Evolutionary conservation across 306 rosid species (phyloP).

Genomic region (Dicorynia guianensis): DNA sequence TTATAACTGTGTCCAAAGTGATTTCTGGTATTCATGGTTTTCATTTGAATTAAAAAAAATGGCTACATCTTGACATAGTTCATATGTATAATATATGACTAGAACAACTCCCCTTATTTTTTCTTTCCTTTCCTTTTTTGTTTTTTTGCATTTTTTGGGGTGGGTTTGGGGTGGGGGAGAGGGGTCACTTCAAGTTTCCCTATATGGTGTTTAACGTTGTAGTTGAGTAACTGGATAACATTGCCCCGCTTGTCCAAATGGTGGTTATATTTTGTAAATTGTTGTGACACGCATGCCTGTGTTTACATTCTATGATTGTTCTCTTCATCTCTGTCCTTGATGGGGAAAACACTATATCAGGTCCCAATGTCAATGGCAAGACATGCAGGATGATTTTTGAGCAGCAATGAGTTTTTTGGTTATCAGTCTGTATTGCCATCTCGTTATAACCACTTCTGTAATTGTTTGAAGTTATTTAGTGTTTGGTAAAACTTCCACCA

Average conservation of each 20-base stretch:
- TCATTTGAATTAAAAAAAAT: neutral
- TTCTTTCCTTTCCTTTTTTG: too few relatives aligned
- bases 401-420: conserved; percentile 6
- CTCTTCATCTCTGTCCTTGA: neutral
- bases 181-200: too few relatives aligned
- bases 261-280: neutral
- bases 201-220: neutral
- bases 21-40: neutral
- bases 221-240: neutral
- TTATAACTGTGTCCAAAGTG: conserved; percentile 9
- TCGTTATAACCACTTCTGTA: conserved; percentile 4
- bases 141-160: too few relatives aligned
- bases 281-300: neutral
- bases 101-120: too few relatives aligned
- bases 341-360: neutral
- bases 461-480: neutral
- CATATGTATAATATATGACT: neutral
- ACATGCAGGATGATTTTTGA: conserved; percentile 19
- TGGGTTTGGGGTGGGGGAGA: too few relatives aligned
- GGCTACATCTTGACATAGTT: neutral
- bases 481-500: conserved; percentile 4
- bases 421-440: conserved; percentile 15
- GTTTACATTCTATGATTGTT: conserved; percentile 3
- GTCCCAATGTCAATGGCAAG: neutral
- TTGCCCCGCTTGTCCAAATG: neutral